phyloP scores from a whole-genome alignment of 495 filamentous ascomycete species.

The Neurospora hispaniola region DNA sequence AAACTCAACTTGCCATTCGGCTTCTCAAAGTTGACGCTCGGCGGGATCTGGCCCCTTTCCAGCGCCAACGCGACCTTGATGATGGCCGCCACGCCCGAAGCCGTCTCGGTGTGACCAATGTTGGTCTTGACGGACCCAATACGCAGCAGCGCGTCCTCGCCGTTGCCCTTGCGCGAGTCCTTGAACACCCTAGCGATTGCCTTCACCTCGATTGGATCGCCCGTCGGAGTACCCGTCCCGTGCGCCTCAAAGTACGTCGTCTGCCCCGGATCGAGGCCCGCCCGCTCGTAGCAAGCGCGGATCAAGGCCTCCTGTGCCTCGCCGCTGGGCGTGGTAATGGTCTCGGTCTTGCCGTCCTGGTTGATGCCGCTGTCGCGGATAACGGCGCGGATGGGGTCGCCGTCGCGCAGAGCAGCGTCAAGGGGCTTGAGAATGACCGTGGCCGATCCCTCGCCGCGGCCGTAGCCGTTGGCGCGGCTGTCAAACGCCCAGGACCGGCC shows the following conservation, averaged over 20 bases:
- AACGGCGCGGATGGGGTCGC: constrained; percentile 48
- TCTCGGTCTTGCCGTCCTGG: constrained; percentile 42
- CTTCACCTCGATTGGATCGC: constrained; percentile 46
- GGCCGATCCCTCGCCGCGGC: constrained; percentile 45
- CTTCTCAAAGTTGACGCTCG: constrained; percentile 30
- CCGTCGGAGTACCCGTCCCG: constrained; percentile 46
- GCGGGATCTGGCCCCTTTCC: constrained; percentile 35
- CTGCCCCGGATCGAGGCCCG: constrained; percentile 31
- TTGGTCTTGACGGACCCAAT: constrained; percentile 34
- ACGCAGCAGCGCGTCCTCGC: constrained; percentile 17
- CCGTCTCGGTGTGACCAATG: constrained; percentile 32
- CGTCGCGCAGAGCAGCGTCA: constrained; percentile 40
- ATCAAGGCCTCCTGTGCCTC: constrained; percentile 44
- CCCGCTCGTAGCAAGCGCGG: constrained; percentile 32
- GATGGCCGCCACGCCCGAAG: constrained; percentile 33
- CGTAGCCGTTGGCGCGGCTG: constrained; percentile 52
- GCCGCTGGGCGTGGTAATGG: constrained; percentile 35
- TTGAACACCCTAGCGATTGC: constrained; percentile 37
- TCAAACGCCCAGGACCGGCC: constrained; percentile 36
- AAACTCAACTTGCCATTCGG: constrained; percentile 31
- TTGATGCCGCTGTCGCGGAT: constrained; percentile 49
- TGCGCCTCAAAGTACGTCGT: constrained; percentile 41
- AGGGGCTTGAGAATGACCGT: constrained; percentile 49
- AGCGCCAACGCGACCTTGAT: constrained; percentile 33
- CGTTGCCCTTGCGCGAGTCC: constrained; percentile 17